Conservation (phyloP, 495 filamentous ascomycete genomes). For the Penicillium ochrochloron region DNA sequence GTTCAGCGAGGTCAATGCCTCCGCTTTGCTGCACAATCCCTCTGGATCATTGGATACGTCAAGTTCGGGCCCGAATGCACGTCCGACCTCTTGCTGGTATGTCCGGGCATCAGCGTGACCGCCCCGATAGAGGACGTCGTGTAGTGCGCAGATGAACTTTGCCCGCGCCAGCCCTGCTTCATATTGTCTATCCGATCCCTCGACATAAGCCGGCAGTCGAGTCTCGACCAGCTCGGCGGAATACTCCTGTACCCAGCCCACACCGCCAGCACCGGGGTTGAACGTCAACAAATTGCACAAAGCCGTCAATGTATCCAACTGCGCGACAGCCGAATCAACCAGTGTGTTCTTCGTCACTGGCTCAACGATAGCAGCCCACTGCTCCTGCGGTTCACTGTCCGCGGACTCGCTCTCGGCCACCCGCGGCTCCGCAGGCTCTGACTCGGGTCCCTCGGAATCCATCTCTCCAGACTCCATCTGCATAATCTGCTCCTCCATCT, state of each 20-base stretch:
- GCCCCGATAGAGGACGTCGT: conserved; percentile 59
- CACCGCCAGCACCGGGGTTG: conserved; percentile 39
- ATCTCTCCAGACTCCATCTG: conserved; percentile 45
- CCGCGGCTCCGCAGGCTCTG: conserved; percentile 21
- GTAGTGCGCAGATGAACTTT: conserved; percentile 56
- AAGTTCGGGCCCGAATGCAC: conserved; percentile 46
- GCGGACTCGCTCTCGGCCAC: conserved; percentile 22
- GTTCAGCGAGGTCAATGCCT: conserved; percentile 61
- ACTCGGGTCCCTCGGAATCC: conserved; percentile 25
- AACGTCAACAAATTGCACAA: conserved; percentile 58
- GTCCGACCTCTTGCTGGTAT: conserved; percentile 55
- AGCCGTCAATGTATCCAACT: conserved; percentile 60
- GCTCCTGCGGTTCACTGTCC: conserved; percentile 48
- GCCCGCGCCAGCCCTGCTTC: conserved; percentile 59
- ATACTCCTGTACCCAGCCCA: conserved; percentile 61
- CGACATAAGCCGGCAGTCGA: conserved; percentile 53
- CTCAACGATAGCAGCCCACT: conserved; percentile 65
- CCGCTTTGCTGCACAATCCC: conserved; percentile 60
- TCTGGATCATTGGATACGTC: conserved; percentile 51
- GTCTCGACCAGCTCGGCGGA: conserved; percentile 50
- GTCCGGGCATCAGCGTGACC: conserved; percentile 49
- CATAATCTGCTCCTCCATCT: conserved; percentile 52
- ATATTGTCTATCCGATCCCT: conserved; percentile 48
- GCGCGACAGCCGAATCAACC: conserved; percentile 66
- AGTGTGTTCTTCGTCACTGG: conserved; percentile 65